Evolutionary conservation across 148 eudicot species (phyloP).

Genomic region (Nepenthes mirabilis): DNA sequence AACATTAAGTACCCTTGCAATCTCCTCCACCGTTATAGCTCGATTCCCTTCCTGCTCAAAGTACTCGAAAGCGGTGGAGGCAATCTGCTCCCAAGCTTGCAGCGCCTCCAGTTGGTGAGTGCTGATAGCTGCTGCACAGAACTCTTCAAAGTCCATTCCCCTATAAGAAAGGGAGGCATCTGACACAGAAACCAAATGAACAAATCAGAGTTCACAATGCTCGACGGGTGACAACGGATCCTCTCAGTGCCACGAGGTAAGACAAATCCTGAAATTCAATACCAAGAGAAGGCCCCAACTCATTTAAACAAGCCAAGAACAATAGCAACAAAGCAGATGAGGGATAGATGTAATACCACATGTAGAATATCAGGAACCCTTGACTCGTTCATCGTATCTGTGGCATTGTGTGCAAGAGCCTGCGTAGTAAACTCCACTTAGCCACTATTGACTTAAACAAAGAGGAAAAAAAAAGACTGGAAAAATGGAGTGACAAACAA

Average conservation of each 20-base stretch:
- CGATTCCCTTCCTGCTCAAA: constrained; percentile 55
- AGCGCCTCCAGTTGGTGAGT: constrained; percentile 52
- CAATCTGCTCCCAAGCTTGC: constrained; percentile 50
- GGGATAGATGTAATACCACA: constrained; percentile 15
- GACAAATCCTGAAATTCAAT: not conserved
- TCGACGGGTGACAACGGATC: not conserved
- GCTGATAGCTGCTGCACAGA: constrained; percentile 63
- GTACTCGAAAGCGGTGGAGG: constrained; percentile 38
- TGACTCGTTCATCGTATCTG: constrained; percentile 62
- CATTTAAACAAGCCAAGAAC: not conserved
- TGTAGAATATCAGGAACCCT: constrained; percentile 52
- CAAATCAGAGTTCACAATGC: not conserved
- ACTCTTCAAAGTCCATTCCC: constrained; percentile 58
- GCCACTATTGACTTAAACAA: not conserved
- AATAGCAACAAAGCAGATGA: not conserved
- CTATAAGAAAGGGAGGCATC: constrained; percentile 61
- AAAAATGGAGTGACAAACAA: not conserved
- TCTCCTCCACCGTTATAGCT: constrained; percentile 44
- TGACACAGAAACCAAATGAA: constrained; percentile 6
- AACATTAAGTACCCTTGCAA: constrained; percentile 34
- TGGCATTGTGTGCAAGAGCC: constrained; percentile 47
- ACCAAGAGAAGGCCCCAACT: too few species aligned
- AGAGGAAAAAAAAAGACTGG: not conserved
- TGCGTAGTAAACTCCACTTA: constrained; percentile 11
- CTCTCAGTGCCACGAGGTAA: not conserved